Base-by-base conservation (phyloP, 805 yeast species). In the fission yeast (Schizosaccharomyces pombe) region DNA sequence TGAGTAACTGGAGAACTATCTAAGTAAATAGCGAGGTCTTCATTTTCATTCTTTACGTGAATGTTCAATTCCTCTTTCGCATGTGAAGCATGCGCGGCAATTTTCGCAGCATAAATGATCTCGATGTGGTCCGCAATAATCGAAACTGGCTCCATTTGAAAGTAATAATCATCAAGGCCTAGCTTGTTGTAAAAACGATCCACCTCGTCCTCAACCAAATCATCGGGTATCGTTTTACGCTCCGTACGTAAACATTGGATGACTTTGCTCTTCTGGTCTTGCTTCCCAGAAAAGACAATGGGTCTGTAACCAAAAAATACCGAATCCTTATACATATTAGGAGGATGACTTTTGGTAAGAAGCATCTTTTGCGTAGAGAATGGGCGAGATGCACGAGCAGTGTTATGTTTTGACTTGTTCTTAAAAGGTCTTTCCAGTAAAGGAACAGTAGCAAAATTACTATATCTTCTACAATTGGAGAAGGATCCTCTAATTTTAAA, bases 1-100 rank as follows among this genome's bases (percentile, higher is more conserved):
- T 67, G 68, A 16, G 43, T 37, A 37, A 37, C 9, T 78, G 75
- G 24, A 67, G 65, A 14, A 78, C 72, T 33, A 93, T 78, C 64
- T 66, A 89, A 84, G 65, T 82, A 91, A 34, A 85, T 91, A 1
- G 95, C 95, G 63, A 85, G 94, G 64, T 82, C 87, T 16, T 77
- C 80, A 51, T 76, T 75, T 65, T 85, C 87, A 58, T 86, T 75
- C 64, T 80, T 80, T 65, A 85, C 84, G 58, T 80, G 84, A 59
- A 89, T 80, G 59, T 78, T 75, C 22, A 80, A 80, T 58, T 70
- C 69, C 64, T 68, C 59, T 63, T 24, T 37, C 22, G 72, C 70
- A 56, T 69, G 75, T 52, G 79, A 74, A 2, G 91, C 82, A 64
- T 74, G 84, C 5, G 95, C 94, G 60, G 89, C 91, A 55, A 91